Conservation (phyloP, 306 rosid species). For the Amphicarpaea edgeworthii region DNA sequence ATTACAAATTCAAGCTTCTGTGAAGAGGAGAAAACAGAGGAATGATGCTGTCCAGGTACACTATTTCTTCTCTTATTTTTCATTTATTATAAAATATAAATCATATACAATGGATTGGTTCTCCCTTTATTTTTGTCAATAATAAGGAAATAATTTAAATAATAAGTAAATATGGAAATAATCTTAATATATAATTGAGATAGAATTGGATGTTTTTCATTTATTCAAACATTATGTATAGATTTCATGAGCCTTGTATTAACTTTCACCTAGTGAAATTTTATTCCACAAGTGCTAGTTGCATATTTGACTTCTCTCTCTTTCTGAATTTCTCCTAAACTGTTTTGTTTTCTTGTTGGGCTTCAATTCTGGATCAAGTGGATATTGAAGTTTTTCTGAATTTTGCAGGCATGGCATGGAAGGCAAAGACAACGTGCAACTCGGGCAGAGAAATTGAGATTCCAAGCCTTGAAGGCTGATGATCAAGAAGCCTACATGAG, state of each 20-base stretch:
- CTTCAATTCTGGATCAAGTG: not conserved
- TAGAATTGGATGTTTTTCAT: not conserved
- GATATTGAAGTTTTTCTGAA: not conserved
- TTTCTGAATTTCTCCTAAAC: not conserved
- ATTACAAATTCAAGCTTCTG: constrained; percentile 91
- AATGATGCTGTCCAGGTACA: constrained; percentile 86
- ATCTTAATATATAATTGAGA: not conserved
- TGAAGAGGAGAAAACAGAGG: constrained; percentile 91
- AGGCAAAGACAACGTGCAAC: constrained; percentile 98
- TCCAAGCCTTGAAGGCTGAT: constrained; percentile 97
- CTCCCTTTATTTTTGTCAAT: not conserved
- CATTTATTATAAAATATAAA: constrained; percentile 15
- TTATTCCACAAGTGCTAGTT: not conserved
- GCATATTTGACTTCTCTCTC: not conserved
- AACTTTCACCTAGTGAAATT: not conserved
- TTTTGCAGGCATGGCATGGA: constrained; percentile 91
- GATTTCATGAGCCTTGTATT: not conserved
- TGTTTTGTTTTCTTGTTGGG: not conserved
- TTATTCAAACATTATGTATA: not conserved
- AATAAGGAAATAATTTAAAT: no score
- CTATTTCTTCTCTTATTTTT: constrained; percentile 34
- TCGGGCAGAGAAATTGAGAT: constrained; percentile 95
- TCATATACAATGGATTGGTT: constrained; percentile 4
- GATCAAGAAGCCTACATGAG: constrained; percentile 99
- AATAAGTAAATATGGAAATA: no score